Base-by-base conservation (phyloP, 805 yeast species). In the Dipodascus albidus region DNA sequence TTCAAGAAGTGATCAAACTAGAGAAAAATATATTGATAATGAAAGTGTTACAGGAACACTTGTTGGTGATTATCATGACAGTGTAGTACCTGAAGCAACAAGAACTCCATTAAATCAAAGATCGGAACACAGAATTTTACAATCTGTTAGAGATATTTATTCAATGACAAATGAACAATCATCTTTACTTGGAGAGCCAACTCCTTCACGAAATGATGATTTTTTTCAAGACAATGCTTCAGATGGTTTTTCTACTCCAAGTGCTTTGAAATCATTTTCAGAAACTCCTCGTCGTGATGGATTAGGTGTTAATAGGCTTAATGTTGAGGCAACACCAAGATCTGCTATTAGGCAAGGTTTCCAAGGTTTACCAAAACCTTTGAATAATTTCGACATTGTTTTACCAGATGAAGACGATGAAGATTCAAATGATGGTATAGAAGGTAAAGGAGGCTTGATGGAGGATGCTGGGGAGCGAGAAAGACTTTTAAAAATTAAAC, bases 361-460 rank as follows among this genome's bases (percentile, higher is more conserved):
- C 2, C 41, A 49, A 20, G 44, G 55, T 2, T 56, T 74, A 38
- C 82, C 75, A 6, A 59, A 60, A 51, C 78, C 78, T 23, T 69
- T 59, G 54, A 69, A 70, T 55, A 71, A 65, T 38, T 65, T 60
- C 53, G 74, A 64, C 52, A 50, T 67, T 33, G 60, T 63, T 23
- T 57, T 69, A 52, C 82, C 73, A 35, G 73, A 59, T 50, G 67
- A 41, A 21, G 62, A 58, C 9, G 60, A 48, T 3, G 52, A 35
- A 4, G 59, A 49, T 15, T 53, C 35, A 6, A 49, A 38, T 49
- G 52, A 35, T 2, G 50, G 52, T 15, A 49, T 48, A 3, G 63
- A 54, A 3, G 9, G 6, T 27, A 11, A 27, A 27, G 33, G 9
- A 27, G 33, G 11, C 33, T 31, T 56, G 2, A 60, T 58, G 3